Percentiles rank a stretch among this genome's conserved stretches.
phyloP scores from a whole-genome alignment of 805 yeast genomes.

The Saturnispora diversa region DNA sequence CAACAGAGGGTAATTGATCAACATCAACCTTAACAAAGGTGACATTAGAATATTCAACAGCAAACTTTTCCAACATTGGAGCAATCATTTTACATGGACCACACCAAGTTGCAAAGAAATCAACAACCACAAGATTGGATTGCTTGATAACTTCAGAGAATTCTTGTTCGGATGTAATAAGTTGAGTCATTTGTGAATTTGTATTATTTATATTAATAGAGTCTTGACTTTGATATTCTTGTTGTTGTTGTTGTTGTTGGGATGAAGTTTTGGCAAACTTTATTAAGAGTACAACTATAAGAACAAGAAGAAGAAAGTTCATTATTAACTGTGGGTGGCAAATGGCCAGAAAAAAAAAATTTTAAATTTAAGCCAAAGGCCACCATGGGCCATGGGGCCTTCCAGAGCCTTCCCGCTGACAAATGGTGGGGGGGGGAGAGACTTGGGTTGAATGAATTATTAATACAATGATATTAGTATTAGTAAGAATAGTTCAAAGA shows the following conservation, averaged over 20 bases:
- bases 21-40: constrained; percentile 88
- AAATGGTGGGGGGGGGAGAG: no score
- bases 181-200: constrained; percentile 41
- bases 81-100: constrained; percentile 98
- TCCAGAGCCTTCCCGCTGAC: no score
- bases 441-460: no score
- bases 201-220: constrained; percentile 1
- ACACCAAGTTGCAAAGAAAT: constrained; percentile 97
- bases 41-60: constrained; percentile 56
- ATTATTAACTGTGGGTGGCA: constrained; percentile 16
- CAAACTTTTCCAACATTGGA: constrained; percentile 81
- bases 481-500: no score
- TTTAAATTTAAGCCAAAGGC: no score
- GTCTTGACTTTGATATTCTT: constrained; percentile 2
- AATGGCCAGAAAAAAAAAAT: no score
- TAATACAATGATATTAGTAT: no score
- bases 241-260: not conserved
- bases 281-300: constrained; percentile 22
- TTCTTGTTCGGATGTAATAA: constrained; percentile 40
- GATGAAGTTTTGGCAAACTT: constrained; percentile 17
- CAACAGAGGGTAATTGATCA: constrained; percentile 71
- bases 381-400: no score
- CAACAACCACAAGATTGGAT: constrained; percentile 74
- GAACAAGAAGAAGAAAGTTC: constrained; percentile 22
- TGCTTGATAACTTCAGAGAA: constrained; percentile 58